Percentiles rank a stretch among this genome's conserved stretches.
Evolutionary conservation across 352 stramenopile species (phyloP).

Genomic region (Pythium sukuiense): DNA sequence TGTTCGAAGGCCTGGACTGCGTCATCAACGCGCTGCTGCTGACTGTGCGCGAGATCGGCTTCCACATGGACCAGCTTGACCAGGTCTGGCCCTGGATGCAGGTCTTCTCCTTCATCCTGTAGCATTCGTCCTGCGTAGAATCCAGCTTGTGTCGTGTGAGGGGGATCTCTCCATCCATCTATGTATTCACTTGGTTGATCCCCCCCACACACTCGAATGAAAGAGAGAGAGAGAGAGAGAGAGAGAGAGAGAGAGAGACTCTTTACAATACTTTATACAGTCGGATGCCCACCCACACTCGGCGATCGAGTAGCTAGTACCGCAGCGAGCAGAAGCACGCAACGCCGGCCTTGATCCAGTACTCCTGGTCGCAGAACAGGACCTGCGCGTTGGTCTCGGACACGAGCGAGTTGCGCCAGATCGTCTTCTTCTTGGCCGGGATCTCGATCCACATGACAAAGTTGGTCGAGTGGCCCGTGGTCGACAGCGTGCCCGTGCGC

Average conservation of each 20-base stretch:
- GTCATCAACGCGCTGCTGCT: slow-evolving; percentile 62
- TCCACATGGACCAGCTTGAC: slow-evolving; percentile 57
- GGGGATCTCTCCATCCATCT: too few species aligned
- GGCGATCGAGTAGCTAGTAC: slow-evolving; percentile 44
- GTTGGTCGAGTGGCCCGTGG: slow-evolving; percentile 96
- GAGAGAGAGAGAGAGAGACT: not conserved
- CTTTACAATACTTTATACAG: not conserved
- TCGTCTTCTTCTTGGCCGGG: slow-evolving; percentile 73
- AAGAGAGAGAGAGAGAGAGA: not conserved
- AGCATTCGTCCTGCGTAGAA: not conserved
- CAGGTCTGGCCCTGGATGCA: slow-evolving; percentile 56
- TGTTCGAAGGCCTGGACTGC: slow-evolving; percentile 49
- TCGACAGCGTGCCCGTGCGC: slow-evolving; percentile 91
- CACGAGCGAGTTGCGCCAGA: slow-evolving; percentile 59
- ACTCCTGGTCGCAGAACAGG: slow-evolving; percentile 66
- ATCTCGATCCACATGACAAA: slow-evolving; percentile 98
- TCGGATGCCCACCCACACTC: too few species aligned
- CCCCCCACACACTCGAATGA: too few species aligned
- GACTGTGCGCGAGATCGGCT: slow-evolving; percentile 65
- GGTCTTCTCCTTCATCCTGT: slow-evolving; percentile 60
- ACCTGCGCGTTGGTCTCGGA: slow-evolving; percentile 73
- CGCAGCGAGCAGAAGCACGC: slow-evolving; percentile 78
- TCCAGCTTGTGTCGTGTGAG: too few species aligned
- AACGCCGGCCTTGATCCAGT: slow-evolving; percentile 81
- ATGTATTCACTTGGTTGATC: too few species aligned